Evolutionary conservation across 352 stramenopile species (phyloP).

Genomic region (Pythium brassicae): DNA sequence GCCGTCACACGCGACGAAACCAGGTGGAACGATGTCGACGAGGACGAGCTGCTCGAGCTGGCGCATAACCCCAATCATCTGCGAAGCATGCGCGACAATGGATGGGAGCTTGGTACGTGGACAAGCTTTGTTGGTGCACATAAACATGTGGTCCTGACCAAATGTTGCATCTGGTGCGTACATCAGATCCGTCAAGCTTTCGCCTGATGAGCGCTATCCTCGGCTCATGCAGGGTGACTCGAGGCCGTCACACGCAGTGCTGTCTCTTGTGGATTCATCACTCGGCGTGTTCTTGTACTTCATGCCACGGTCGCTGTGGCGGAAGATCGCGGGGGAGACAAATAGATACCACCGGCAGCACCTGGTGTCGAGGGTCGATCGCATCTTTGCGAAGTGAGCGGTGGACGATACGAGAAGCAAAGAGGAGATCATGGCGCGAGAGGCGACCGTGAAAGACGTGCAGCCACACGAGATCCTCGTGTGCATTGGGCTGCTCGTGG

Average conservation of each 20-base stretch:
- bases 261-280: conserved; percentile 1
- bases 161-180: no score
- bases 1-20: no score
- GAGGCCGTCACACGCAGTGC: conserved; percentile 2
- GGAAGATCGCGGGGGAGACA: not conserved
- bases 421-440: not conserved
- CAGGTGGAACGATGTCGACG: no score
- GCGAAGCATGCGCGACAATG: no score
- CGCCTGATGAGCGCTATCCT: no score
- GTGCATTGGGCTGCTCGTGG: not conserved
- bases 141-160: no score
- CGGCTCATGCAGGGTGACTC: not conserved
- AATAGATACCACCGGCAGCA: conserved; percentile 4
- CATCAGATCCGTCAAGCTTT: no score
- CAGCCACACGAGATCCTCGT: conserved; percentile 1
- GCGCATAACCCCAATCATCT: no score
- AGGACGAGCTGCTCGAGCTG: no score
- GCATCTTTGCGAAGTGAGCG: not conserved
- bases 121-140: no score
- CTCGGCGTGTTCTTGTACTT: conserved; percentile 6
- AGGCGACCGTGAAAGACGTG: not conserved
- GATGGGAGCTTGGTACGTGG: no score
- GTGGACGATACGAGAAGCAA: not conserved
- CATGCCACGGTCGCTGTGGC: not conserved
- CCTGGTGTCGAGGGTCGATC: not conserved